Evolutionary conservation across 768 basidiomycete genomes (phyloP), one percentile per base, ranked within the genome.

Genomic region (Mycena latifolia): DNA sequence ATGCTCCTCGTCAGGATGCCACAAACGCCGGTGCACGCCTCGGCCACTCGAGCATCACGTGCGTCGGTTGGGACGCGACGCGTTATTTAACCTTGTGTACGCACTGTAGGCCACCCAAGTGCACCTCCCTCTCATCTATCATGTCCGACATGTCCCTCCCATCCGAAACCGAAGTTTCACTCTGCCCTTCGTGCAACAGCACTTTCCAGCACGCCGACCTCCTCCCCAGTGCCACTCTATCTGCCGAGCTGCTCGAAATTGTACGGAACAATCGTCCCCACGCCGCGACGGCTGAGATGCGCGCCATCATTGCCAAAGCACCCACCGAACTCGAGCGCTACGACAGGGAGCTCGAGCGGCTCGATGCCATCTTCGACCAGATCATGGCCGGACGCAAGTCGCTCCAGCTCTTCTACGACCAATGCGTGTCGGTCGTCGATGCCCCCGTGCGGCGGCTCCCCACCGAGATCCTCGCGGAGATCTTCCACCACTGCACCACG

Each of bases 381-480:
- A n/a, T 56, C n/a, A 1, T 22, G 17, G 53, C 61, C 5, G 61
- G 33, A 22, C 54, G 55, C 47, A 5, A 29, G 12, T 47, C 46
- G 8, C 46, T 56, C 7, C 45, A 29, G 29, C n/a, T 18, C 7
- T 46, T 56, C 2, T 12, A 47, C 24, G 35, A 39, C n/a, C 46
- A 50, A 5, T 56, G 47, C 28, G 6, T 17, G 15, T 33, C 20
- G 35, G 8, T 63, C 28, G 27, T 51, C n/a, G 22, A 51, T 5
- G 35, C 46, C 18, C 55, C 62, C 35, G 12, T 56, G 5, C 45
- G 54, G 15, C 20, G 37, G 10, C 62, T 63, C 5, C 63, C 63
- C 0, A 45, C 3, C 2, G 63, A 64, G 41, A 25, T 64, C 11
- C 27, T 64, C 24, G 39, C 33, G n/a, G 25, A 45, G n/a, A 53